Conservation (phyloP, 352 stramenopile genomes). For the Phytopythium chamaehyphon region DNA sequence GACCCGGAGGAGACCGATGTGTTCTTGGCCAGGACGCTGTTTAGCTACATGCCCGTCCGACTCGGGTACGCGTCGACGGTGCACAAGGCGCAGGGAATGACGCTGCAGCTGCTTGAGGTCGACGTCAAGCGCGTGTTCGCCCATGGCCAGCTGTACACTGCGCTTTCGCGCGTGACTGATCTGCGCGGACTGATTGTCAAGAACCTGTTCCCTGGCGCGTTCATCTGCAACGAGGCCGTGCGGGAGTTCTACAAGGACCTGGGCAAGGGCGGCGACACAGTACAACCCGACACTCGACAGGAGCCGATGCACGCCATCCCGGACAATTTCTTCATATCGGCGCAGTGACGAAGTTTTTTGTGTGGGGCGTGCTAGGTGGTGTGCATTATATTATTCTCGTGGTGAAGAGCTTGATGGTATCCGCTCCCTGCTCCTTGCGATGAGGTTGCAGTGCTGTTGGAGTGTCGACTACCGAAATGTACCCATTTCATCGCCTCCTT, state of each 20-base stretch:
- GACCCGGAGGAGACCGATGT: constrained; percentile 9
- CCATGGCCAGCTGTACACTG: constrained; percentile 10
- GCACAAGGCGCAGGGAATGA: constrained; percentile 11
- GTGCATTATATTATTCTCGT: too few relatives aligned
- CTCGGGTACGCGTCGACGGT: constrained; percentile 10
- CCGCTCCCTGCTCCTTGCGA: too few relatives aligned
- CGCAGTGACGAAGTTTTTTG: too few relatives aligned
- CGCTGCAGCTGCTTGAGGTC: constrained; percentile 9
- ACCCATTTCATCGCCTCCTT: not conserved
- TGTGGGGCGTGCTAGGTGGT: too few relatives aligned
- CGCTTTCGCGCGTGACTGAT: constrained; percentile 8
- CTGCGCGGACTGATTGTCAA: constrained; percentile 9
- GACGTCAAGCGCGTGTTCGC: constrained; percentile 7
- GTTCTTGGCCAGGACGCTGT: constrained; percentile 6
- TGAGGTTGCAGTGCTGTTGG: too few relatives aligned
- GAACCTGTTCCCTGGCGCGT: constrained; percentile 4
- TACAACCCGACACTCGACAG: not conserved
- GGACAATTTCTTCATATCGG: too few relatives aligned
- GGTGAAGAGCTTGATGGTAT: too few relatives aligned
- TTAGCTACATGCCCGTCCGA: constrained; percentile 10
- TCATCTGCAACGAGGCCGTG: constrained; percentile 8
- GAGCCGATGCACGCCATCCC: too few relatives aligned
- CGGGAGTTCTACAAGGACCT: constrained; percentile 4
- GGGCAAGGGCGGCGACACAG: not conserved
- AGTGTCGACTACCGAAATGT: constrained; percentile 3